A percentile compares a stretch with the other conserved stretches of the same genome.
phyloP scores from a whole-genome alignment of 2,329 filamentous ascomycete genomes.

The Ceratocystis lukuohia region DNA sequence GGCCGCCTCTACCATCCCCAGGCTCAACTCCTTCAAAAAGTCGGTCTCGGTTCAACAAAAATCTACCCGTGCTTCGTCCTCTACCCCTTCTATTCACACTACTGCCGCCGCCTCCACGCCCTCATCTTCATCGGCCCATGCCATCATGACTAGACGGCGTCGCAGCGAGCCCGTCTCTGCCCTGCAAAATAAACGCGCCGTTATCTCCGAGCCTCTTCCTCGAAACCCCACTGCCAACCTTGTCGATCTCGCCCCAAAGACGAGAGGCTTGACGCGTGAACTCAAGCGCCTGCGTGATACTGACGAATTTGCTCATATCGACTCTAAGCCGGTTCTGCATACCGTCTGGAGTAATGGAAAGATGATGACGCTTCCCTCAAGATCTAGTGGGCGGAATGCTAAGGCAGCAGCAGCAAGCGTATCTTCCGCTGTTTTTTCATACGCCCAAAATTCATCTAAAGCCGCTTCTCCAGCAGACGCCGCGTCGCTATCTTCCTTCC shows the following conservation, averaged over 20 bases:
- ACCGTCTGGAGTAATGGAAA: conserved; percentile 55
- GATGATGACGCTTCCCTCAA: conserved; percentile 35
- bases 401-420: conserved; percentile 26
- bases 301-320: conserved; percentile 47
- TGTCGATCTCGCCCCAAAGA: conserved; percentile 39
- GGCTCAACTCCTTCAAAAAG: background rate
- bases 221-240: conserved; percentile 46
- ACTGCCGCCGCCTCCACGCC: background rate
- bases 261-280: conserved; percentile 41
- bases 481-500: background rate
- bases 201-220: conserved; percentile 26
- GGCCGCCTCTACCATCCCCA: background rate
- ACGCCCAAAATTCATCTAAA: background rate
- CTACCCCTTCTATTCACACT: conserved; percentile 28
- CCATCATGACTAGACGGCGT: conserved; percentile 2
- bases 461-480: background rate
- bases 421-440: background rate
- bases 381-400: conserved; percentile 28
- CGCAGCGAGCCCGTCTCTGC: conserved; percentile 11
- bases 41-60: background rate
- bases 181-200: conserved; percentile 9
- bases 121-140: background rate
- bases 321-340: conserved; percentile 42
- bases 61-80: conserved; percentile 27
- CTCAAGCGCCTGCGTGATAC: conserved; percentile 47